phyloP scores from a whole-genome alignment of 164 flowering plant genomes.

The Litsea cubeba region DNA sequence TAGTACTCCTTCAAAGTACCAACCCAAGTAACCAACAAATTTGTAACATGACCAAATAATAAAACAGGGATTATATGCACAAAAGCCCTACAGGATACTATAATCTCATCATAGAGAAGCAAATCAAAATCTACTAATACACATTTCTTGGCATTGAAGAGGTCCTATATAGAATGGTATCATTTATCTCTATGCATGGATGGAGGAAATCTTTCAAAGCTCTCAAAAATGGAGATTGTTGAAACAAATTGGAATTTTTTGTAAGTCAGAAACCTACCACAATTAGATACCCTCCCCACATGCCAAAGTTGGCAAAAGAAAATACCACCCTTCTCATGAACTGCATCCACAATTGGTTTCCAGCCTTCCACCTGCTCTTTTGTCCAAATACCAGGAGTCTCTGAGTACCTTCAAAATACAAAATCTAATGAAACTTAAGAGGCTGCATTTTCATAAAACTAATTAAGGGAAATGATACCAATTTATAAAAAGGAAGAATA shows the following conservation, averaged over 20 bases:
- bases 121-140: too few species aligned
- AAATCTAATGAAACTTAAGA: not conserved
- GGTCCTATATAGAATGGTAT: too few species aligned
- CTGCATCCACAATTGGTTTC: constrained; percentile 33
- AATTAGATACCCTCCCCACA: constrained; percentile 27
- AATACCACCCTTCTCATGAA: constrained; percentile 31
- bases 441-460: not conserved
- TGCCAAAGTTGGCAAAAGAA: constrained; percentile 33
- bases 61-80: too few species aligned
- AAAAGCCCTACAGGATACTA: too few species aligned
- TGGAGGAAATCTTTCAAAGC: too few species aligned
- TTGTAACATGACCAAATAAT: too few species aligned
- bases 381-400: constrained; percentile 34
- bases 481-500: not conserved
- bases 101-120: too few species aligned
- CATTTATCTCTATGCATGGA: too few species aligned
- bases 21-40: too few species aligned
- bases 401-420: constrained; percentile 16
- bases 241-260: too few species aligned
- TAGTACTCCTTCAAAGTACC: too few species aligned
- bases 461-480: not conserved
- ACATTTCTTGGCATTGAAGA: too few species aligned
- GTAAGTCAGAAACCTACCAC: constrained; percentile 1
- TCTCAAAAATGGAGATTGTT: not conserved
- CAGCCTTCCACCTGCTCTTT: constrained; percentile 33